These are phyloP conservation scores for Candolleomyces efflorescens DNA, from an alignment of 768 basidiomycete species.

Conservation along the genomic window DNA sequence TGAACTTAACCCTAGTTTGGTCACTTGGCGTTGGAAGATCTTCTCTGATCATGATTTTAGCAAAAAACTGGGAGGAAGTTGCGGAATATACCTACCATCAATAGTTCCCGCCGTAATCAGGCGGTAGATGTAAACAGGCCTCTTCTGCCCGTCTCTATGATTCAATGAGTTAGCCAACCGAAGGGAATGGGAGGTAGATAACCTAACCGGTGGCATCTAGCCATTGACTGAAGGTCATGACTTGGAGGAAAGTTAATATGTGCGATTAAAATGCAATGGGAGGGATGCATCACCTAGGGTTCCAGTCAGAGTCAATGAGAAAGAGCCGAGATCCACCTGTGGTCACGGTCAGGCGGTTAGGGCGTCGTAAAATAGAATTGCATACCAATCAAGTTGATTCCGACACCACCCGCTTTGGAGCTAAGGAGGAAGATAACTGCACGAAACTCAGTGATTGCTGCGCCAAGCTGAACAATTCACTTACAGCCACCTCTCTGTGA, in stretches of 20 bases:
- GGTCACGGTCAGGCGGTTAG: background rate
- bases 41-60: slow-evolving; percentile 51
- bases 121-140: slow-evolving; percentile 85
- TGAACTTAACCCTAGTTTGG: slow-evolving; percentile 86
- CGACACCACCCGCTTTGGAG: slow-evolving; percentile 91
- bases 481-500: slow-evolving; percentile 68
- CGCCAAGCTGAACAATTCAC: slow-evolving; percentile 16
- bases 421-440: slow-evolving; percentile 88
- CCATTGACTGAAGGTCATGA: slow-evolving; percentile 96
- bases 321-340: slow-evolving; percentile 79
- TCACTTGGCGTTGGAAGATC: slow-evolving; percentile 91
- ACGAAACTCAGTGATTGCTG: background rate
- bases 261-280: background rate
- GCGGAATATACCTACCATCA: slow-evolving; percentile 59
- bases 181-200: background rate
- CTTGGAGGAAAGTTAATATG: slow-evolving; percentile 19
- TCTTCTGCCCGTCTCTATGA: slow-evolving; percentile 87
- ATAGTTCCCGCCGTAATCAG: slow-evolving; percentile 86
- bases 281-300: slow-evolving; percentile 61
- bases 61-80: background rate
- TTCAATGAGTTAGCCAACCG: slow-evolving; percentile 9
- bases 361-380: background rate
- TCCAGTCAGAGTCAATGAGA: slow-evolving; percentile 91
- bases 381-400: slow-evolving; percentile 84
- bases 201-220: slow-evolving; percentile 82